Evolutionary conservation across 2,329 filamentous ascomycete species (phyloP), one percentile per base, ranked within the genome.

Genomic region (Colletotrichum incanum): DNA sequence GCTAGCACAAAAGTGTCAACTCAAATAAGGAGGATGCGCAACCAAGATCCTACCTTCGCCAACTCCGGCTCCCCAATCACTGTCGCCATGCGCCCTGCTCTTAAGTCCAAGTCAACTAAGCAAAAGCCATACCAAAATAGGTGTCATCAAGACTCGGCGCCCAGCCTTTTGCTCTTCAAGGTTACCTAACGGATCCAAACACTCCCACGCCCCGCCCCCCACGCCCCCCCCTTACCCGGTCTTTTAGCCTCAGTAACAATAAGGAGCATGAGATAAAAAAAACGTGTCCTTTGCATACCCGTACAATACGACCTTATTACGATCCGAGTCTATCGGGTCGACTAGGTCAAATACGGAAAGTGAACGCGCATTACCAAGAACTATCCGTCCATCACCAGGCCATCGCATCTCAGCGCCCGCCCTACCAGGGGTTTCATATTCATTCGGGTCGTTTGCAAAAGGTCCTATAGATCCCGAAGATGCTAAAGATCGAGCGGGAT

Each of bases 261-360:
- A 14, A 37, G 39, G 28, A 18, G 56, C 2, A 28, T 18, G 49
- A 20, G 20, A 31, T 9, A 31, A 18, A 18, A 26, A 61, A 61
- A 58, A 58, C 54, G 54, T 58, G 37, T 49, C 58, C 43, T 61
- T 5, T 61, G 58, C 58, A 61, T 61, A 61, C 58, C 58, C 43
- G 58, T 34, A 37, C 11, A 23, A 43, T 58, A 43, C 43, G 43
- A 61, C 28, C 58, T 34, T 47, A 12, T n/a, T 34, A 34, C 18
- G 18, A 47, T 6, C 43, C 41, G n/a, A 61, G 26, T 61, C 58
- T 20, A 49, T 45, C 43, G 43, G 20, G 52, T 37, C 14, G 28
- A 49, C 58, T 49, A 61, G 58, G 20, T 31, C 58, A 4, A 16
- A 37, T 49, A n/a, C 28, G 43, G 43, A 34, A 37, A 49, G 59